Evolutionary conservation across 1,284 basidiomycete genomes (phyloP), one percentile per base, ranked within the genome.

Genomic region (Clitocybe nebularis): DNA sequence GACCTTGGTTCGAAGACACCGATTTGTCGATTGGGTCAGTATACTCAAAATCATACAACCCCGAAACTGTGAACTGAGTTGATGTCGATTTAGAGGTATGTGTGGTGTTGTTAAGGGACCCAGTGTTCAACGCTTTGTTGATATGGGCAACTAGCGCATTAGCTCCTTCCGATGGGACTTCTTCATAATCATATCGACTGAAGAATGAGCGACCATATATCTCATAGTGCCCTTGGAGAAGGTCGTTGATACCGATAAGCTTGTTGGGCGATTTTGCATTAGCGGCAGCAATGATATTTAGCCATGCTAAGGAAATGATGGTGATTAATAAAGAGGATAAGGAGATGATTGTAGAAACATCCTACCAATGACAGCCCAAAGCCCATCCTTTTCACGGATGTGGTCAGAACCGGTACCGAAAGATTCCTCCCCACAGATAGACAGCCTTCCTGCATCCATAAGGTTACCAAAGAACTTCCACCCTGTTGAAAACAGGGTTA

Each of bases 391-490:
- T 74, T 99, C 95, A 51, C 95, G 89, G 56, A 99, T 96, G 69
- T 99, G 95, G 69, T 99, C 95, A 11, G 95, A 98, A 13, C 95
- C 95, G n/a, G 95, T 99, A 47, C 95, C 95, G 66, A 99, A 99
- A 7, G 90, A 94, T 71, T 99, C 95, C 64, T 99, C 95, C 53
- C 95, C 95, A 59, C 95, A 99, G 62, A 99, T 98, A 39, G 93
- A 97, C 29, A 99, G 79, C 33, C 91, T 79, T 0, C 93, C 94
- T 33, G 96, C 95, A 64, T 99, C 95, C 95, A 99, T 99, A 52
- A 99, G 75, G 72, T 99, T 99, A 41, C 95, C 96, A 61, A 99
- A 99, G 81, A 99, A 99, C 70, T 99, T 99, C 95, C 93, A 97
- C 44, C 95, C 91, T 93, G 55, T 8, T 22, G 22, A 16, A 39